These are phyloP conservation scores for Peronospora tabacina DNA, from an alignment of 352 stramenopile genomes.

Conservation along the genomic window DNA sequence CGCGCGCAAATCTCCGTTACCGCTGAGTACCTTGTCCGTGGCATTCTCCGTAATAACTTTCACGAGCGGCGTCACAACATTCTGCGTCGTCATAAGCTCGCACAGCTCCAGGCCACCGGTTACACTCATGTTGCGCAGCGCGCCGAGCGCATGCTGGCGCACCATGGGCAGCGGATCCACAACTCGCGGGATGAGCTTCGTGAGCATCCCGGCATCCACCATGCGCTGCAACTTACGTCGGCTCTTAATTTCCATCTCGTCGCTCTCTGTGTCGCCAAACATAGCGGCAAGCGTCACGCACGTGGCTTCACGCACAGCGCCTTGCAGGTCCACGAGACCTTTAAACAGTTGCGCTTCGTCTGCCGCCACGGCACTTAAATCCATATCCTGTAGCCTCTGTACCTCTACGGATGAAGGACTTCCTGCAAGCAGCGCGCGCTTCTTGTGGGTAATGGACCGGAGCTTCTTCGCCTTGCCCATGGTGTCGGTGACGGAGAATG, in stretches of 20 bases:
- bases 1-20: conserved; percentile 54
- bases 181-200: conserved; percentile 78
- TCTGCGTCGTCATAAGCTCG: conserved; percentile 69
- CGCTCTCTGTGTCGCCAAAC: conserved; percentile 62
- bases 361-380: conserved; percentile 37
- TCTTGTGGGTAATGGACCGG: conserved; percentile 80
- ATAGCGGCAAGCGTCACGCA: conserved; percentile 80
- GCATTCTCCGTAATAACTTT: conserved; percentile 62
- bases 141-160: conserved; percentile 70
- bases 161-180: conserved; percentile 82
- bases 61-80: conserved; percentile 68
- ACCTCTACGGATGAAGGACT: conserved; percentile 50
- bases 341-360: conserved; percentile 69
- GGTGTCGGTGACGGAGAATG: conserved; percentile 11
- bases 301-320: conserved; percentile 77
- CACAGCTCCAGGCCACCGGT: conserved; percentile 76
- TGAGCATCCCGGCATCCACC: conserved; percentile 66
- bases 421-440: conserved; percentile 53
- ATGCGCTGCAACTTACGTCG: conserved; percentile 66
- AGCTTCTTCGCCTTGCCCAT: conserved; percentile 88
- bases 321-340: conserved; percentile 62
- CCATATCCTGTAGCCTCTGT: conserved; percentile 38
- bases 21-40: conserved; percentile 43
- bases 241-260: conserved; percentile 46
- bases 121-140: conserved; percentile 84